Percentiles rank a stretch among this genome's conserved stretches.
phyloP scores from a whole-genome alignment of 2,329 filamentous ascomycete species.

The Penicillium italicum region DNA sequence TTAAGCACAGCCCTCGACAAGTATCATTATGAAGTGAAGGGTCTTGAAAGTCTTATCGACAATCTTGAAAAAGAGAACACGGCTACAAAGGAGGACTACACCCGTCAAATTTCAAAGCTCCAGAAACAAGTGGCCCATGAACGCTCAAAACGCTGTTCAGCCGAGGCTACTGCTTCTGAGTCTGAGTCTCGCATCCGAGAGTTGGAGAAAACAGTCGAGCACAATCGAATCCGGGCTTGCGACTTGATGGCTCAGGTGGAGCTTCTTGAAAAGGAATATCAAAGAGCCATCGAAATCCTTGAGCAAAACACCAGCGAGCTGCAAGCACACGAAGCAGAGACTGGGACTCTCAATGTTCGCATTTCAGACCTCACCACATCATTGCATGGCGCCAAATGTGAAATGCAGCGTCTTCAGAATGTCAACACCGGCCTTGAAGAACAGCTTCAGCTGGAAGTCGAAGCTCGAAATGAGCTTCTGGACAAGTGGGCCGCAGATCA shows the following conservation, averaged over 20 bases:
- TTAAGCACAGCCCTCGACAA: slow-evolving; percentile 43
- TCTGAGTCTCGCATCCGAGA: slow-evolving; percentile 37
- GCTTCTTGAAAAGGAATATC: slow-evolving; percentile 32
- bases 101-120: slow-evolving; percentile 33
- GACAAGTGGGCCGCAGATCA: slow-evolving; percentile 36
- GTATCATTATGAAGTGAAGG: slow-evolving; percentile 44
- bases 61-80: slow-evolving; percentile 41
- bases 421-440: slow-evolving; percentile 38
- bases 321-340: slow-evolving; percentile 33
- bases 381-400: slow-evolving; percentile 34
- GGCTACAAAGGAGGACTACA: slow-evolving; percentile 27
- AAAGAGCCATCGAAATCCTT: slow-evolving; percentile 20
- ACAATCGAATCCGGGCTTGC: slow-evolving; percentile 34
- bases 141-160: slow-evolving; percentile 30
- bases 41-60: slow-evolving; percentile 43
- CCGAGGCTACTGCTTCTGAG: slow-evolving; percentile 36
- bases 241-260: slow-evolving; percentile 36
- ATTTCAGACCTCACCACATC: slow-evolving; percentile 41
- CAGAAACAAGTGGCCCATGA: slow-evolving; percentile 35
- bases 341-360: slow-evolving; percentile 41
- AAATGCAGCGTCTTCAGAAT: slow-evolving; percentile 36
- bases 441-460: slow-evolving; percentile 37
- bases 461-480: slow-evolving; percentile 34
- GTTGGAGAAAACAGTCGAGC: slow-evolving; percentile 34
- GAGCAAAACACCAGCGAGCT: slow-evolving; percentile 23